phyloP scores from a whole-genome alignment of 768 basidiomycete genomes.

The Pleurotus giganteus region DNA sequence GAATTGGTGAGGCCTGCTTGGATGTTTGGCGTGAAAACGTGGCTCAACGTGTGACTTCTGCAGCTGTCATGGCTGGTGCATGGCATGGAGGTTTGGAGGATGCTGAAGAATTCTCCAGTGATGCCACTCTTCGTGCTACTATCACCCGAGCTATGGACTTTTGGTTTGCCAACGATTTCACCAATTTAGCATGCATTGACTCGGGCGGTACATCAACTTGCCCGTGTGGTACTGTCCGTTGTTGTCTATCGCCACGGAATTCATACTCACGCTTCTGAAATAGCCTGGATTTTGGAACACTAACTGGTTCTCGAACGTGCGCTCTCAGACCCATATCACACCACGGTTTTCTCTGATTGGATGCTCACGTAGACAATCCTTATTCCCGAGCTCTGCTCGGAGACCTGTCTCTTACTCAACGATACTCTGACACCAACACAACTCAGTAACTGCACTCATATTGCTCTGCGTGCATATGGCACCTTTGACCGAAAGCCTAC shows the following conservation, averaged over 20 bases:
- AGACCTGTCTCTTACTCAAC: slow-evolving; percentile 54
- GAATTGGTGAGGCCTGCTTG: slow-evolving; percentile 38
- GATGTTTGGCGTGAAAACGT: background rate
- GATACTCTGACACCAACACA: slow-evolving; percentile 41
- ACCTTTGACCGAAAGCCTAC: slow-evolving; percentile 41
- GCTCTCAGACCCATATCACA: slow-evolving; percentile 14
- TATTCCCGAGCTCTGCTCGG: slow-evolving; percentile 56
- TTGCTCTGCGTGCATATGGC: slow-evolving; percentile 50
- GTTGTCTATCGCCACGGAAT: background rate
- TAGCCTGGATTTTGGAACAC: slow-evolving; percentile 45
- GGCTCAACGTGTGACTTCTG: slow-evolving; percentile 5
- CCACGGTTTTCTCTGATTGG: background rate
- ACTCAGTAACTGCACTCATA: slow-evolving; percentile 43
- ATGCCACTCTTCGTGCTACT: slow-evolving; percentile 35
- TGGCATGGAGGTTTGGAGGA: slow-evolving; percentile 52
- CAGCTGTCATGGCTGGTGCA: slow-evolving; percentile 53
- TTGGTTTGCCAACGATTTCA: slow-evolving; percentile 65
- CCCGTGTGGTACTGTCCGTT: slow-evolving; percentile 44
- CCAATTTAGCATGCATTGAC: slow-evolving; percentile 50
- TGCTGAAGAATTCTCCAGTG: slow-evolving; percentile 39
- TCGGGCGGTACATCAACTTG: slow-evolving; percentile 50
- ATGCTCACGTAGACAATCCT: slow-evolving; percentile 46
- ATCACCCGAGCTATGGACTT: slow-evolving; percentile 53
- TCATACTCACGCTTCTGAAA: background rate
- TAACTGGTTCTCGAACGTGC: slow-evolving; percentile 63